Evolutionary conservation across 805 yeast species (phyloP).

Genomic region (Ogataea dorogensis): DNA sequence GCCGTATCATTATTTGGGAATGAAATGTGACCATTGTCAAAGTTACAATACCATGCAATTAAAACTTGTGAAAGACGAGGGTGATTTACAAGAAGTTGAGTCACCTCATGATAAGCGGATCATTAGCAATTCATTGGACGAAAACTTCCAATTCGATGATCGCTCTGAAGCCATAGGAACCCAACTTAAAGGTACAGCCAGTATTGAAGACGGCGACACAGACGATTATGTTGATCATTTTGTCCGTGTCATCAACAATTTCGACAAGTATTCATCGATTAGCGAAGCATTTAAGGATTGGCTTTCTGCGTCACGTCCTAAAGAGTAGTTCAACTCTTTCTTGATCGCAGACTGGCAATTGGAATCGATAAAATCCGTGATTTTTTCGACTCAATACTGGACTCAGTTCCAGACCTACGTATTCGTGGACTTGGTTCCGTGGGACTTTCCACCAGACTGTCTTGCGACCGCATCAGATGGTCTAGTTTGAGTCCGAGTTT

Average conservation of each 20-base stretch:
- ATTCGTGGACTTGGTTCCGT: conserved; percentile 1
- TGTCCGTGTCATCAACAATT: conserved; percentile 34
- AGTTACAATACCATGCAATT: conserved; percentile 84
- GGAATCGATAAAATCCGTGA: conserved; percentile 34
- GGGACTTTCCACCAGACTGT: conserved; percentile 17
- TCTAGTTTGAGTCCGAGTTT: conserved; percentile 30
- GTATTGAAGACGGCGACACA: conserved; percentile 21
- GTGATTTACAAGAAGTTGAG: conserved; percentile 1
- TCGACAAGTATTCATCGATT: conserved; percentile 34
- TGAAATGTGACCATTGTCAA: conserved; percentile 81
- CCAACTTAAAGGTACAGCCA: conserved; percentile 14
- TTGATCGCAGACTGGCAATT: conserved; percentile 29
- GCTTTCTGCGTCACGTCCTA: conserved; percentile 23
- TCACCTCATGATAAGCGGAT: conserved; percentile 6
- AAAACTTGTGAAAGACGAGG: conserved; percentile 53
- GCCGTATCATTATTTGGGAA: conserved; percentile 78
- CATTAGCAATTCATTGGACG: conserved; percentile 30
- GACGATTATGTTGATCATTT: conserved; percentile 33
- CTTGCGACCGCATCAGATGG: conserved; percentile 27
- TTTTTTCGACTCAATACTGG: conserved; percentile 9
- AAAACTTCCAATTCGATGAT: conserved; percentile 35
- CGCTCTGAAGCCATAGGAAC: conserved; percentile 11
- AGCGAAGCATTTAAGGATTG: conserved; percentile 39
- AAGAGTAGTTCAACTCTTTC: conserved; percentile 10
- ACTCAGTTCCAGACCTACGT: conserved; percentile 4